phyloP scores from a whole-genome alignment of 768 basidiomycete genomes.

The Coprinellus micaceus region DNA sequence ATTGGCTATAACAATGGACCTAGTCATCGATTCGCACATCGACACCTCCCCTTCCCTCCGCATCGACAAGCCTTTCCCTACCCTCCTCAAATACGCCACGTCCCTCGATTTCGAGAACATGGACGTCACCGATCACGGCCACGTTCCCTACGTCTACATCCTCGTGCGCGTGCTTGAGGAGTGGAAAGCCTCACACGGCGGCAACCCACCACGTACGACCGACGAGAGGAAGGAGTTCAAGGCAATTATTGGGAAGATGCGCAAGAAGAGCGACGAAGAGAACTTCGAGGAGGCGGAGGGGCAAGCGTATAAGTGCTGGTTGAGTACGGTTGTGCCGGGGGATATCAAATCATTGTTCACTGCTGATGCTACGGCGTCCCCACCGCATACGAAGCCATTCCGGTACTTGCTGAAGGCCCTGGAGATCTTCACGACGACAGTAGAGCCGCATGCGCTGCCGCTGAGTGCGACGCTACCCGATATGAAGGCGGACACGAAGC shows the following conservation, averaged over 20 bases:
- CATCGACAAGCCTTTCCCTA: conserved; percentile 86
- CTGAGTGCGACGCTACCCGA: conserved; percentile 87
- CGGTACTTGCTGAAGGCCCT: conserved; percentile 77
- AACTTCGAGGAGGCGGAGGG: conserved; percentile 94
- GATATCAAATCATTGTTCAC: conserved; percentile 64
- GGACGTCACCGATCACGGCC: conserved; percentile 86
- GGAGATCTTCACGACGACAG: conserved; percentile 51
- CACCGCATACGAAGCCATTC: conserved; percentile 52
- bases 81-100: conserved; percentile 67
- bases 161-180: conserved; percentile 78
- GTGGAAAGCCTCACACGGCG: conserved; percentile 80
- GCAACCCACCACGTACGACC: conserved; percentile 51
- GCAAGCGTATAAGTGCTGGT: conserved; percentile 83
- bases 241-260: conserved; percentile 53
- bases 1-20: conserved; percentile 1
- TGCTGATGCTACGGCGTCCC: conserved; percentile 33
- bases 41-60: conserved; percentile 73
- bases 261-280: conserved; percentile 83
- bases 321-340: conserved; percentile 54
- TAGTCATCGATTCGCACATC: conserved; percentile 84
- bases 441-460: conserved; percentile 64
- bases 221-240: conserved; percentile 82
- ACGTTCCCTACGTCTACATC: conserved; percentile 88
- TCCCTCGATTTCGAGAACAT: conserved; percentile 70
- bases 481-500: conserved; percentile 87